Evolutionary conservation across 495 filamentous ascomycete genomes (phyloP), one percentile per base, ranked within the genome.

Genomic region (Hypoxylon crocopeplum): DNA sequence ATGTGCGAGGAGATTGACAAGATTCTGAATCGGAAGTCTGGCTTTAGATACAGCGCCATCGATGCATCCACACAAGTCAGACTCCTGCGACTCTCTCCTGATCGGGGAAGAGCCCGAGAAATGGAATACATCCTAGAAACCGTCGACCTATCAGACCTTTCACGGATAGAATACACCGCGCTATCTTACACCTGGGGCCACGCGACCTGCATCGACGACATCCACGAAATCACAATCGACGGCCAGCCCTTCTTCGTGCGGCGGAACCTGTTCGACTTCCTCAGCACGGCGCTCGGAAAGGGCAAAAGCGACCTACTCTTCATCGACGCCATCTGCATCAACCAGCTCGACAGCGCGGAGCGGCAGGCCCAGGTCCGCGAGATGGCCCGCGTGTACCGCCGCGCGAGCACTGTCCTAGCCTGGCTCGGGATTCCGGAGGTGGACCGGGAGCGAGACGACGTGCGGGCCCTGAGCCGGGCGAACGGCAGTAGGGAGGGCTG

Each of bases 251-350:
- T 66, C 40, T 50, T 36, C 32, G 51, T 66, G 30, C 62, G 62
- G 1, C 27, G 39, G 6, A 66, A 66, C 22, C 45, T 66, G 3
- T 50, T 7, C 34, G 38, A 44, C 16, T 66, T 66, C 36, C 57
- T 66, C 25, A 4, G 15, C 17, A 56, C 36, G 16, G 49, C 44
- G 1, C n/a, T 48, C n/a, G 38, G 22, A 6, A 62, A 66, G 25
- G 10, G 38, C 16, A 34, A 39, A 15, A 24, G 10, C 15, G 59
- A 57, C 1, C 27, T 60, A 3, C 29, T 72, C 13, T 74, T 71
- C 57, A 53, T 75, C 17, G 75, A 77, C 51, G 69, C 72, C 6
- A 64, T 76, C 19, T 76, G 67, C 42, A 74, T 77, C 32, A 66
- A 77, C 47, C 72, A 75, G 49, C 47, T 63, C 24, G 56, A 72